These are phyloP conservation scores for Russula foetens DNA, from an alignment of 768 basidiomycete species.

Conservation along the genomic window DNA sequence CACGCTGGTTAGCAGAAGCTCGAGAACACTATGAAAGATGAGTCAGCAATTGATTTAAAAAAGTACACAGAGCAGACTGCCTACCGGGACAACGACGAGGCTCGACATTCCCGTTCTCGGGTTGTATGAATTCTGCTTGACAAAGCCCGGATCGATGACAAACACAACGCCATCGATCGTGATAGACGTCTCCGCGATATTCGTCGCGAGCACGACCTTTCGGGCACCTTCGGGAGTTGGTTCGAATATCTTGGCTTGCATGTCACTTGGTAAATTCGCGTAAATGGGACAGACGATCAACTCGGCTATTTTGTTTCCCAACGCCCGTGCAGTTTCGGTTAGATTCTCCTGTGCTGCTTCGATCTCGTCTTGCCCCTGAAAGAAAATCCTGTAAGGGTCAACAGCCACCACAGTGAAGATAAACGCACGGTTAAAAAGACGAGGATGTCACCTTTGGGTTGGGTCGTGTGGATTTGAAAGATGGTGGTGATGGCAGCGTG, in stretches of 20 bases:
- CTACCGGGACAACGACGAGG: constrained; percentile 86
- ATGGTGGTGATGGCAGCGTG: constrained; percentile 98
- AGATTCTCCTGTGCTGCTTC: constrained; percentile 96
- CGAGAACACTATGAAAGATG: constrained; percentile 65
- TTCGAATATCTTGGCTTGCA: constrained; percentile 99
- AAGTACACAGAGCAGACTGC: constrained; percentile 25
- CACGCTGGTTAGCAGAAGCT: constrained; percentile 95
- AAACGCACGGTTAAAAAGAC: constrained; percentile 86
- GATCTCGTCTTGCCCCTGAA: constrained; percentile 95
- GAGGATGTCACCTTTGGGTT: constrained; percentile 94
- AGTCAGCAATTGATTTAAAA: not conserved
- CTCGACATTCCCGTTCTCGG: constrained; percentile 98
- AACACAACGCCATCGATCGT: constrained; percentile 99
- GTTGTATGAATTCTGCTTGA: constrained; percentile 99
- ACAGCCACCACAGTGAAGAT: not conserved
- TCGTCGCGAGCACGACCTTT: constrained; percentile 97
- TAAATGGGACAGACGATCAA: constrained; percentile 97
- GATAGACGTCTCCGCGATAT: constrained; percentile 99
- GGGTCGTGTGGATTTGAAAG: constrained; percentile 98
- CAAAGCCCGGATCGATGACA: constrained; percentile 98
- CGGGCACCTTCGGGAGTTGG: constrained; percentile 94
- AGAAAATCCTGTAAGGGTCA: constrained; percentile 5
- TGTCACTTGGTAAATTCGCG: constrained; percentile 96
- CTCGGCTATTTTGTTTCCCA: constrained; percentile 94
- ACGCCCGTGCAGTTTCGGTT: constrained; percentile 87